phyloP scores from a whole-genome alignment of 495 filamentous ascomycete genomes.

The Penicillium alfredii region DNA sequence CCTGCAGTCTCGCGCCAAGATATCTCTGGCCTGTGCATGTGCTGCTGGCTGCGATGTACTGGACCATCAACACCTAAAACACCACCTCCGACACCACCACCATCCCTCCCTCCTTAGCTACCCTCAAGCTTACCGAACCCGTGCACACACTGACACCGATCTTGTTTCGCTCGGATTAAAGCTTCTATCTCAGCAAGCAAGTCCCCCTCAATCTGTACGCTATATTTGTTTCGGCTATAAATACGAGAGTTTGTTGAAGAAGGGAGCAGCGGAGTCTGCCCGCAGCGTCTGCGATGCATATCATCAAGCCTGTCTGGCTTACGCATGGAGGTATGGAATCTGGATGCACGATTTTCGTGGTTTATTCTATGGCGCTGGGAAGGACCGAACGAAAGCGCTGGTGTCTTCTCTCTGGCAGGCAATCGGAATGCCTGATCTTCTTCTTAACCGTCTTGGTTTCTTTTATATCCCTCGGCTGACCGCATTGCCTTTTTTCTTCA shows the following conservation, averaged over 20 bases:
- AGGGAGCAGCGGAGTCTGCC: conserved; percentile 5
- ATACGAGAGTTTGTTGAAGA: too few species aligned
- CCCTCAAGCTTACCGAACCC: conserved; percentile 2
- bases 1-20: background rate
- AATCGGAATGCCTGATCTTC: too few species aligned
- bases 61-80: conserved; percentile 12
- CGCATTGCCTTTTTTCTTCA: conserved; percentile 1
- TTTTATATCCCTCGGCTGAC: background rate
- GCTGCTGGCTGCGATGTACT: conserved; percentile 32
- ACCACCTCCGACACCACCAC: background rate
- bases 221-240: too few species aligned
- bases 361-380: conserved; percentile 4
- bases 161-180: too few species aligned
- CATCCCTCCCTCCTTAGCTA: conserved; percentile 1
- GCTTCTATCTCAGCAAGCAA: too few species aligned
- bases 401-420: too few species aligned
- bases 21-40: conserved; percentile 2
- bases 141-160: too few species aligned
- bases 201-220: too few species aligned
- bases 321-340: conserved; percentile 69
- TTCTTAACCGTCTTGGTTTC: too few species aligned
- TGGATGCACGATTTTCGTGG: conserved; percentile 13
- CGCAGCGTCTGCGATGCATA: conserved; percentile 56
- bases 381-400: too few species aligned
- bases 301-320: conserved; percentile 91